Base-by-base conservation (phyloP, 176 grass and related monocot genomes). In the Leersia perrieri region DNA sequence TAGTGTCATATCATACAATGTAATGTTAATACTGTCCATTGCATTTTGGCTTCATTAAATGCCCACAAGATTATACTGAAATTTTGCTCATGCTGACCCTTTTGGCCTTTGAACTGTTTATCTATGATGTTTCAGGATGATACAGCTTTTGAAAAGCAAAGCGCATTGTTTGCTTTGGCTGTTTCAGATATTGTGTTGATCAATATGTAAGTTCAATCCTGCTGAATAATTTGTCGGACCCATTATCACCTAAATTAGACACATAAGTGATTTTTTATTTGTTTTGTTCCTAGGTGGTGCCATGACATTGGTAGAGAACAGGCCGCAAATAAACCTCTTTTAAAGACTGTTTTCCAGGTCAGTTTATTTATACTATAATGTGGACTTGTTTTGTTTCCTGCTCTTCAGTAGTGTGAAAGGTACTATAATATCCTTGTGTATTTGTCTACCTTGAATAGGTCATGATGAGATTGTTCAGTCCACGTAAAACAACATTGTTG, bases 251-350 rank as follows among this genome's bases (percentile, higher is more conserved):
- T 80, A 82, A 33, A 80, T 60, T 79, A 27, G 11, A 29, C 10
- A 65, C 9, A 61, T 86, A 34, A 82, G 55, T 47, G 31, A 78
- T 41, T 27, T 11, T 63, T 82, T 25, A 57, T 25, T 69, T 68
- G 12, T 83, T 83, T 57, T 80, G 26, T 68, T 84, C 66, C 58
- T 86, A 98, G 96, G 92, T 98, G 96, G 96, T 98, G 96, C 22
- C 96, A 98, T 89, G 96, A 98, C 71, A 98, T 98, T 88, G 96
- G 96, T 18, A 91, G 96, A 93, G 96, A 98, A 80, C 96, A 98
- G 81, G 96, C 96, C 90, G 92, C 96, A 75, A 98, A 98, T 80
- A 98, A 98, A 79, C 96, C 96, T 84, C 96, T 98, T 89, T 78
- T 98, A 67, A 98, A 98, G 86, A 98, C 96, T 3, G 96, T 98